Conservation (phyloP, 371 early-diverging fungal species). For the Haplosporangium sp. region DNA sequence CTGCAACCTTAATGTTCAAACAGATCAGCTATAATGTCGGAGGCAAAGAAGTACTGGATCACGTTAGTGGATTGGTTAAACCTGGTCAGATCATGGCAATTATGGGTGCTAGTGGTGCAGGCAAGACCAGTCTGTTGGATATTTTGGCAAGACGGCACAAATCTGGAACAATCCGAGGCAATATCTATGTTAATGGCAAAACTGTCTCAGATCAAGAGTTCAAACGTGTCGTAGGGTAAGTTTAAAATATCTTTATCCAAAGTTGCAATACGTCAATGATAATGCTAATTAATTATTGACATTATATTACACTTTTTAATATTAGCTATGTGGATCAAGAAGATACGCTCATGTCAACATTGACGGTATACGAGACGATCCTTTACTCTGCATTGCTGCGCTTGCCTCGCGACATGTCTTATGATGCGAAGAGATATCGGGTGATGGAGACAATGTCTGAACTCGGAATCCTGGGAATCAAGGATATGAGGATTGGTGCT, state of each 20-base stretch:
- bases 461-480: conserved; percentile 72
- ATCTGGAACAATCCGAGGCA: conserved; percentile 71
- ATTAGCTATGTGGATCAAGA: conserved; percentile 86
- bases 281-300: neutral
- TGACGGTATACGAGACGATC: conserved; percentile 88
- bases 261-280: neutral
- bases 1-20: conserved; percentile 76
- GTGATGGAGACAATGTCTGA: conserved; percentile 71
- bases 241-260: neutral
- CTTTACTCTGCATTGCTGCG: conserved; percentile 81
- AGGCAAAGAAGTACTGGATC: conserved; percentile 66
- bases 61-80: conserved; percentile 76
- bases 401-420: conserved; percentile 63
- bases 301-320: too few species aligned
- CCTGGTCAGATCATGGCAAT: conserved; percentile 86
- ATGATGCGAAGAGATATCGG: conserved; percentile 61
- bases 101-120: conserved; percentile 74
- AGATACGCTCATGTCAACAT: conserved; percentile 84
- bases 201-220: conserved; percentile 66
- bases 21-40: conserved; percentile 73
- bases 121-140: conserved; percentile 75
- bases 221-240: conserved; percentile 73
- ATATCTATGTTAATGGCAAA: conserved; percentile 72
- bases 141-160: conserved; percentile 74
- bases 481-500: conserved; percentile 76